Conservation (phyloP, 768 basidiomycete genomes). For the Rhodosporidiobolus odoratus region DNA sequence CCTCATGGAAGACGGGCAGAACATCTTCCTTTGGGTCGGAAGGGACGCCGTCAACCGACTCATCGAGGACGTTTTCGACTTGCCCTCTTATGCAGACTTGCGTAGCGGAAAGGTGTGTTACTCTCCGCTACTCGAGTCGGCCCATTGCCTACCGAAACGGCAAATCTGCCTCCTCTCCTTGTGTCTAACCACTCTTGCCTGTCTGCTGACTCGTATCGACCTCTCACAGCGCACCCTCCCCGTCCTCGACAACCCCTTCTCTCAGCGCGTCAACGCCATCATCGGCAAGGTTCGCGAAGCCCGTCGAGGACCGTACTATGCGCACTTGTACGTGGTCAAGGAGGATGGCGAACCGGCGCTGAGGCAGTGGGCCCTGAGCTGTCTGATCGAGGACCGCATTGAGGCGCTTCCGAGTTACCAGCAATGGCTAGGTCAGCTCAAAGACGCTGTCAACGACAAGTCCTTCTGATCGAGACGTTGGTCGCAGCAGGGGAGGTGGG, state of each 20-base stretch:
- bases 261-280: slow-evolving; percentile 88
- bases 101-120: slow-evolving; percentile 81
- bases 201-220: neutral
- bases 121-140: neutral
- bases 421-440: slow-evolving; percentile 57
- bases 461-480: too few relatives aligned
- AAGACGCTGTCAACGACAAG: slow-evolving; percentile 33
- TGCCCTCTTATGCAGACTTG: slow-evolving; percentile 78
- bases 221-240: slow-evolving; percentile 73
- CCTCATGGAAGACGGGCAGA: slow-evolving; percentile 95
- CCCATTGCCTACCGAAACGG: neutral
- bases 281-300: slow-evolving; percentile 91
- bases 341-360: slow-evolving; percentile 95
- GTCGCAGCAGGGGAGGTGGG: too few relatives aligned
- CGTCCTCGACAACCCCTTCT: slow-evolving; percentile 83
- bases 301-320: slow-evolving; percentile 84
- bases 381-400: slow-evolving; percentile 89
- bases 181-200: neutral
- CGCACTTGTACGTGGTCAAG: slow-evolving; percentile 92
- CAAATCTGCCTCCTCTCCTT: too few relatives aligned
- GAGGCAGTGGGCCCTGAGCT: slow-evolving; percentile 88
- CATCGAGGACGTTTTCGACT: slow-evolving; percentile 85
- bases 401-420: slow-evolving; percentile 93
- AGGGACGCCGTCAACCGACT: slow-evolving; percentile 95
- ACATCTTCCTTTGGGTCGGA: slow-evolving; percentile 97